Evolutionary conservation across 139 green algal genomes (phyloP), one percentile per base, ranked within the genome.

Genomic region (Haematococcus lacustris): DNA sequence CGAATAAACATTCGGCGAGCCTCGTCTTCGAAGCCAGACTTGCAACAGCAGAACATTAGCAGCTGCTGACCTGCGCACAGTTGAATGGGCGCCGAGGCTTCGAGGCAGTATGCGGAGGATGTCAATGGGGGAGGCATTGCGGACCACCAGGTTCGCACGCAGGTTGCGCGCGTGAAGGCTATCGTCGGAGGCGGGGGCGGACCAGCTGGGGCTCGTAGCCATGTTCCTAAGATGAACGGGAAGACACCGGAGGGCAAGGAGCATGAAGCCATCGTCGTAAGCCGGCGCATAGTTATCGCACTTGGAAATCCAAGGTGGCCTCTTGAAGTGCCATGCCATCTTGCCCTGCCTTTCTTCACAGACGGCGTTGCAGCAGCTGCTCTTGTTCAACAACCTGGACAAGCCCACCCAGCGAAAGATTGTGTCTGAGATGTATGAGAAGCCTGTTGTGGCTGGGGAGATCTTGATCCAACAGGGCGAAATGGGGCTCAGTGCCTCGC

Each of bases 401-500:
- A 7, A 65, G 1, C 66, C 57, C 6, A 34, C 87, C 28, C 88
- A 94, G 71, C 78, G 78, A 3, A 88, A 85, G 50, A 82, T 95
- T 39, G 88, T 93, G 3, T 59, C 63, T 17, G 85, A 88, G 71
- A 92, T 90, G 87, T 88, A 85, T 66, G 85, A 92, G 76, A 73
- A 79, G 1, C 72, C 38, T 3, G 78, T 87, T 25, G 64, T 64
- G 30, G 87, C 87, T 28, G 87, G 85, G 2, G 93, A 98, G 57
- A 96, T 98, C 50, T 81, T 98, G n/a, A 97, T 97, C 83, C 86
- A 87, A 47, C 86, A 96, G 81, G 91, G 90, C 26, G 92, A 95
- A 75, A 89, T 76, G n/a, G 87, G 90, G 38, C 63, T 91, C 13
- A 30, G 21, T 4, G 88, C 91, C n/a, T 83, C 83, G 4, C 91